A percentile compares a stretch with the other conserved stretches of the same genome.
These are phyloP conservation scores for Lantana camara DNA, from an alignment of 257 asterid genomes.

Conservation along the genomic window DNA sequence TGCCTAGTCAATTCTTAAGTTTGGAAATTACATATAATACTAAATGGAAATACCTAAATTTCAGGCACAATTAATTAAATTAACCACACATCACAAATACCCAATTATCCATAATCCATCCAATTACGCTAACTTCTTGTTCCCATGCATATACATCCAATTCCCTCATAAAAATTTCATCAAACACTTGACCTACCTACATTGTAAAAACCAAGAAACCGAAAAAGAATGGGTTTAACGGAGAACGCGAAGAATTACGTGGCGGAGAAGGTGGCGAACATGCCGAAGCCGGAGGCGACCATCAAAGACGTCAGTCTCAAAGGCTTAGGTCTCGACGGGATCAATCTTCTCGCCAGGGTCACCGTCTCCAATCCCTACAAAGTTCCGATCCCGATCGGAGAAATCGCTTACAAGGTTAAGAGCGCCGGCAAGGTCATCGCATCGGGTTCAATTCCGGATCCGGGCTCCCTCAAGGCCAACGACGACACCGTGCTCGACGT, in stretches of 20 bases:
- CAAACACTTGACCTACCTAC: no score
- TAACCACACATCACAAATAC: no score
- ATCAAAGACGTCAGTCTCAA: constrained; percentile 58
- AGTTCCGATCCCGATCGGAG: constrained; percentile 58
- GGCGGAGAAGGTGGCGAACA: constrained; percentile 41
- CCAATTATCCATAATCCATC: no score
- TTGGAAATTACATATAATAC: no score
- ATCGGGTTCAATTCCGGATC: constrained; percentile 62
- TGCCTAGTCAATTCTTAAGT: no score
- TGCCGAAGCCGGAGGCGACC: constrained; percentile 62
- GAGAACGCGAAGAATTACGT: constrained; percentile 53
- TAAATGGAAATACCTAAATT: no score
- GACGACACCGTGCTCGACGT: constrained; percentile 57
- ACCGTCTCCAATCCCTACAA: constrained; percentile 59
- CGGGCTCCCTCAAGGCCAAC: constrained; percentile 58
- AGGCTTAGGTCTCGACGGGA: constrained; percentile 40
- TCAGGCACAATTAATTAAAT: no score
- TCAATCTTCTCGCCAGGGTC: constrained; percentile 54
- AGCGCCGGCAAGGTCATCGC: constrained; percentile 47
- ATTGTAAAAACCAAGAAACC: no score
- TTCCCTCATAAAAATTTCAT: no score
- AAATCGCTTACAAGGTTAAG: constrained; percentile 51
- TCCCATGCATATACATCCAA: no score
- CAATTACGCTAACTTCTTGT: no score
- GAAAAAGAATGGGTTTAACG: constrained; percentile 30